These are phyloP conservation scores for Populus tremula DNA, from an alignment of 345 rosid species.

Conservation along the genomic window DNA sequence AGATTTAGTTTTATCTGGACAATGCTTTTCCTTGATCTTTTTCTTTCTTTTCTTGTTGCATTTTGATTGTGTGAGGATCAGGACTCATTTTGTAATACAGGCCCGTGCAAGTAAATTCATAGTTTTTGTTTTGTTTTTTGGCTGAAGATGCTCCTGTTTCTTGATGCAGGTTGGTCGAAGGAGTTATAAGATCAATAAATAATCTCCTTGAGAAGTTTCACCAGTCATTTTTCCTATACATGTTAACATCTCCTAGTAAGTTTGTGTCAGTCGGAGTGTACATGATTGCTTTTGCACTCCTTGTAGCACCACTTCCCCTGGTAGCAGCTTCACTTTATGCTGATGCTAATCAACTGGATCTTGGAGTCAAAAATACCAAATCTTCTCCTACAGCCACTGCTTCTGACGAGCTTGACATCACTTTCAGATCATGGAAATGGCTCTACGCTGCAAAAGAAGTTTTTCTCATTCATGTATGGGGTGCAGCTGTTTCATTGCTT, in stretches of 20 bases:
- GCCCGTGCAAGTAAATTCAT: neutral
- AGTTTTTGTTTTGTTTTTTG: neutral
- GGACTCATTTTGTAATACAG: neutral
- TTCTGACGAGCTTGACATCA: constrained; percentile 19
- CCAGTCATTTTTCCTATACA: constrained; percentile 89
- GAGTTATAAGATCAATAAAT: constrained; percentile 79
- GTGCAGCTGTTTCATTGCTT: constrained; percentile 58
- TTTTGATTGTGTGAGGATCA: neutral
- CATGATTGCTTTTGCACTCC: constrained; percentile 92
- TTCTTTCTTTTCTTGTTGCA: neutral
- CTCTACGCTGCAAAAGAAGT: constrained; percentile 67
- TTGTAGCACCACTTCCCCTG: constrained; percentile 83
- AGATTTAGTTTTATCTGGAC: neutral
- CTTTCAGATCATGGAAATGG: constrained; percentile 74
- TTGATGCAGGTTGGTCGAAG: constrained; percentile 84
- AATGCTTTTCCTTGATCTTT: neutral
- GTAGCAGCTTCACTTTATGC: constrained; percentile 82
- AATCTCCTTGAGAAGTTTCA: constrained; percentile 98
- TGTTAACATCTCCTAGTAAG: constrained; percentile 74
- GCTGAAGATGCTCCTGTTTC: constrained; percentile 20
- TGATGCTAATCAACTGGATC: constrained; percentile 40
- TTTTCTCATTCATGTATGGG: constrained; percentile 65
- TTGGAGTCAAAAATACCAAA: constrained; percentile 25
- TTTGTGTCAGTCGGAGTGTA: constrained; percentile 93
- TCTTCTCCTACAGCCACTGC: constrained; percentile 11